Conservation (phyloP, 306 rosid genomes). For the Vicia villosa region DNA sequence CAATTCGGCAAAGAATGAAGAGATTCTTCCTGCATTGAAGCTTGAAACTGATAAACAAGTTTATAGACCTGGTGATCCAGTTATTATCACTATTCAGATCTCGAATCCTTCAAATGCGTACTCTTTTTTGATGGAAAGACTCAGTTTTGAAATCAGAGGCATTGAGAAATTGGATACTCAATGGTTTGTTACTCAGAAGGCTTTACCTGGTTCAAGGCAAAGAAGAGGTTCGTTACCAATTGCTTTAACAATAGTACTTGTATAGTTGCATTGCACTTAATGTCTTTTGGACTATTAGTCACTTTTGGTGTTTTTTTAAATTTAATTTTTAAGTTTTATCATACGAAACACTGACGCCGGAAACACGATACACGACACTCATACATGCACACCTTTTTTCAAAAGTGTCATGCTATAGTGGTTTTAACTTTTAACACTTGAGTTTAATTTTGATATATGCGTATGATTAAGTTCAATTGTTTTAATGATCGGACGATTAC, state of each 20-base stretch:
- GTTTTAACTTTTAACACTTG: too few relatives aligned
- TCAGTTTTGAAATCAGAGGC: slow-evolving; percentile 83
- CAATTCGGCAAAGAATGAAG: slow-evolving; percentile 37
- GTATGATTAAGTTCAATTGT: neutral
- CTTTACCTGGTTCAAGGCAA: slow-evolving; percentile 72
- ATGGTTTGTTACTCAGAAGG: slow-evolving; percentile 91
- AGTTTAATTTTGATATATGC: neutral
- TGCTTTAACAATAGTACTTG: neutral
- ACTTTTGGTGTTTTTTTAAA: too few relatives aligned
- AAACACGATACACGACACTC: too few relatives aligned
- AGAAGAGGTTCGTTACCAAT: slow-evolving; percentile 64
- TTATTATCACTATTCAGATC: slow-evolving; percentile 72
- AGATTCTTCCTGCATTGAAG: slow-evolving; percentile 56
- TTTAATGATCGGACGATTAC: too few relatives aligned
- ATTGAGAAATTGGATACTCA: slow-evolving; percentile 84
- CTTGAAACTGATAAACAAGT: slow-evolving; percentile 78
- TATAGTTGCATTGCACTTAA: neutral
- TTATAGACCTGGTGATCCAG: slow-evolving; percentile 88
- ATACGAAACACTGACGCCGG: too few relatives aligned
- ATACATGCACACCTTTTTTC: too few relatives aligned
- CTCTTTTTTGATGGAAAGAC: slow-evolving; percentile 76
- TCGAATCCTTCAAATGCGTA: slow-evolving; percentile 50
- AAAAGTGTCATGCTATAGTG: too few relatives aligned
- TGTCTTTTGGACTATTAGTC: neutral
- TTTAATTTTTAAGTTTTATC: too few relatives aligned